phyloP scores from a whole-genome alignment of 164 flowering plant species.

The Stephania japonica region DNA sequence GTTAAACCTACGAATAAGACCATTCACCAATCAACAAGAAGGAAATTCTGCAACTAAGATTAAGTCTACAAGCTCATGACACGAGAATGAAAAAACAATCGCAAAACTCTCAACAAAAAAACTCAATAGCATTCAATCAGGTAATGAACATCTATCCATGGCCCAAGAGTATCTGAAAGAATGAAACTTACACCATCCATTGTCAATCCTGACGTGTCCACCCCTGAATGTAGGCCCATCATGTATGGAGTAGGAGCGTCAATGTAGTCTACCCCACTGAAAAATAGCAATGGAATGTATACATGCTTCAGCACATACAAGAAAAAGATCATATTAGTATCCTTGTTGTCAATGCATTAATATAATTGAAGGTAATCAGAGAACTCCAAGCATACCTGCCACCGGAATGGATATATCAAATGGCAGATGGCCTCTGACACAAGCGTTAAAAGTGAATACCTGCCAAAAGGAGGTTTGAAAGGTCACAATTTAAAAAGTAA shows the following conservation, averaged over 20 bases:
- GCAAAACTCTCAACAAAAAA: not conserved
- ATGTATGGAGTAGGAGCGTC: constrained; percentile 99
- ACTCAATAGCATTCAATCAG: constrained; percentile 5
- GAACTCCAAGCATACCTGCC: constrained; percentile 67
- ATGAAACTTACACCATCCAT: constrained; percentile 94
- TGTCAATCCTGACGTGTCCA: constrained; percentile 72
- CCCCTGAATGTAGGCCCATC: constrained; percentile 99
- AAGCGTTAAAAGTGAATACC: constrained; percentile 86
- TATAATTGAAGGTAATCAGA: not conserved
- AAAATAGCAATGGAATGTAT: constrained; percentile 98
- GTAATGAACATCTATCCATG: not conserved
- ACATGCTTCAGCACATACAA: constrained; percentile 92
- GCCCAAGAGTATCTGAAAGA: not conserved
- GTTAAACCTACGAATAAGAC: not conserved
- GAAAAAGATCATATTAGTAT: constrained; percentile 32
- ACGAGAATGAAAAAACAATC: not conserved
- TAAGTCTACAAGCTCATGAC: not conserved
- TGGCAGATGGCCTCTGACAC: constrained; percentile 98
- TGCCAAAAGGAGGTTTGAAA: constrained; percentile 28
- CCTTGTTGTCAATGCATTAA: not conserved
- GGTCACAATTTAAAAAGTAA: constrained; percentile 1
- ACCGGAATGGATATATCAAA: constrained; percentile 89
- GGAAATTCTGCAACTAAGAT: not conserved
- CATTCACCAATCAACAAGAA: not conserved
- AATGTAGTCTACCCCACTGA: constrained; percentile 99